Percentiles rank a stretch among this genome's conserved stretches.
Evolutionary conservation across 176 grass and related monocot genomes (phyloP).

Genomic region (Musa acuminata): DNA sequence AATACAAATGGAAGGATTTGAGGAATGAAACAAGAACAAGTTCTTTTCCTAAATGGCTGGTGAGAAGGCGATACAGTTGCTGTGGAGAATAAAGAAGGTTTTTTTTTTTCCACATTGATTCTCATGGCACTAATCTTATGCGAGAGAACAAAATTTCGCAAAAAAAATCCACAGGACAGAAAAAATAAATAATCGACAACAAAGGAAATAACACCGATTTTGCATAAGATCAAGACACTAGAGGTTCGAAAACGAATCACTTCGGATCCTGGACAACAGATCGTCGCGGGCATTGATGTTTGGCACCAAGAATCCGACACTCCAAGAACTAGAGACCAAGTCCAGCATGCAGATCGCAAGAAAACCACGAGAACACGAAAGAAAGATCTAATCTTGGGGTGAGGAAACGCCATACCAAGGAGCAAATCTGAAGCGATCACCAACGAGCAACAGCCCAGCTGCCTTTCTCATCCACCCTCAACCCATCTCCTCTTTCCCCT

Average conservation of each 20-base stretch:
- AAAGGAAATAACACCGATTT: neutral
- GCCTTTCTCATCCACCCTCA: constrained; percentile 16
- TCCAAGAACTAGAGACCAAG: neutral
- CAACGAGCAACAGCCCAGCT: neutral
- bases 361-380: neutral
- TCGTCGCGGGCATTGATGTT: neutral
- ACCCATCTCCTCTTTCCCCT: neutral
- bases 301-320: neutral
- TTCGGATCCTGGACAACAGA: neutral
- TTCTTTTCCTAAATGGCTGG: neutral
- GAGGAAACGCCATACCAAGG: neutral
- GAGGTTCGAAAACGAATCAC: neutral
- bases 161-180: neutral
- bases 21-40: neutral
- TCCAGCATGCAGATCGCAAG: neutral
- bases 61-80: neutral
- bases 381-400: neutral
- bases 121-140: neutral
- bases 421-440: constrained; percentile 3
- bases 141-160: neutral
- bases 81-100: neutral
- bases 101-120: neutral
- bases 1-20: neutral
- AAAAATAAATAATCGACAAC: neutral
- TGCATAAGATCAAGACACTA: neutral